phyloP scores from a whole-genome alignment of 2,329 filamentous ascomycete genomes.

The Bipolaris cookei region DNA sequence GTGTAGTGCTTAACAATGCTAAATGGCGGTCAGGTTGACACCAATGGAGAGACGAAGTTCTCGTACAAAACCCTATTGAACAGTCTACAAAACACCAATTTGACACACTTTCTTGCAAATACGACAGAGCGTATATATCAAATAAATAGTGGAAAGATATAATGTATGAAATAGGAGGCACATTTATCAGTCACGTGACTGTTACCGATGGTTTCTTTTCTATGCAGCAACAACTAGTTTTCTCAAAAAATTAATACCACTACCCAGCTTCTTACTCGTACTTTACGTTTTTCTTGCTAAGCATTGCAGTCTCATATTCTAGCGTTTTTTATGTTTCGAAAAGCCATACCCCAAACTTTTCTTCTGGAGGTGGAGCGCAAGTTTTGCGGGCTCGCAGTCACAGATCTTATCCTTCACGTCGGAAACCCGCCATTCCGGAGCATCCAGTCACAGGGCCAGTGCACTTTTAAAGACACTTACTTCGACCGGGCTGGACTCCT shows the following conservation, averaged over 20 bases:
- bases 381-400: conserved; percentile 18
- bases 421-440: conserved; percentile 17
- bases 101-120: background rate
- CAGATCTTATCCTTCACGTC: conserved; percentile 7
- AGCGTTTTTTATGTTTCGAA: conserved; percentile 4
- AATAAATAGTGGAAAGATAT: background rate
- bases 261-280: background rate
- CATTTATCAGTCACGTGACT: background rate
- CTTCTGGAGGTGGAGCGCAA: conserved; percentile 23
- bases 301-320: background rate
- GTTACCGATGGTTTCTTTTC: background rate
- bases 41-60: conserved; percentile 3
- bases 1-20: background rate
- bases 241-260: background rate
- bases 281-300: background rate
- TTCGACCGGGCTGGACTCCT: conserved; percentile 33
- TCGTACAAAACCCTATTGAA: conserved; percentile 7
- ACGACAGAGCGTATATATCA: background rate
- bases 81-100: background rate
- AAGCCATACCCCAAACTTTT: conserved; percentile 6
- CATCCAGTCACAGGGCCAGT: conserved; percentile 12
- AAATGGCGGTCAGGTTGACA: conserved; percentile 3
- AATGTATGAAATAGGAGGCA: background rate
- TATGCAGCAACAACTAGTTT: background rate
- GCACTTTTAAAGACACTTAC: conserved; percentile 34